Base-by-base conservation (phyloP, 805 yeast species). In the Saccharomycopsis javanensis region DNA sequence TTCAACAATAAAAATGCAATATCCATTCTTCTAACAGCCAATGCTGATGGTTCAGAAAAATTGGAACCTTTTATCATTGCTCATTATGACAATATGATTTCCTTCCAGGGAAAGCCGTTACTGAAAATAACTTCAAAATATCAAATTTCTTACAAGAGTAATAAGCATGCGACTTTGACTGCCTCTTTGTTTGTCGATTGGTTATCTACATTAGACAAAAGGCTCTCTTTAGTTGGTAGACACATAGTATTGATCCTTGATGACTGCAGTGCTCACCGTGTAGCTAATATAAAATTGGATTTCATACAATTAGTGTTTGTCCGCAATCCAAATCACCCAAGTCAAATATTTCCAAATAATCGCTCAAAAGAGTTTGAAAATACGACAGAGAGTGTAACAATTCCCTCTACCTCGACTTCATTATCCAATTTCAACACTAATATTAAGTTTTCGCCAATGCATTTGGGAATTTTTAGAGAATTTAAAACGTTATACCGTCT, bases 401-500 rank as follows among this genome's bases (percentile, higher is more conserved):
- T 42, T 20, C 28, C 48, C 27, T 28, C 45, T 25, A 27, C 15
- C 27, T 23, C 27, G 13, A n/a, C 76, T 0, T 68, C 75, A 0
- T 66, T 74, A 30, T 67, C 64, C 37, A 67, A 73, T 8, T 69
- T 33, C 27, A 35, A 34, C 20, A 46, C 46, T 18, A 50, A 48
- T 13, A 30, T 11, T n/a, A 54, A 77, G 62, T 81, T 79, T 63
- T 66, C 81, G 34, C 87, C 87, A 6, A 80, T 81, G 73, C 79
- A 75, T 59, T 81, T 82, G 76, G 88, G 88, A 2, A 79, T 82
- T 3, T 72, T 79, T 45, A 81, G 80, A 58, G 87, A 83, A 63
- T 79, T 83, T 64, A 81, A 80, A 63, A 73, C 81, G 13, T 69
- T 79, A 51, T 83, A 78, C 62, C 73, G 88, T 57, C 70, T 79